phyloP scores from a whole-genome alignment of 2,329 filamentous ascomycete species.

The Neopestalotiopsis sp. region DNA sequence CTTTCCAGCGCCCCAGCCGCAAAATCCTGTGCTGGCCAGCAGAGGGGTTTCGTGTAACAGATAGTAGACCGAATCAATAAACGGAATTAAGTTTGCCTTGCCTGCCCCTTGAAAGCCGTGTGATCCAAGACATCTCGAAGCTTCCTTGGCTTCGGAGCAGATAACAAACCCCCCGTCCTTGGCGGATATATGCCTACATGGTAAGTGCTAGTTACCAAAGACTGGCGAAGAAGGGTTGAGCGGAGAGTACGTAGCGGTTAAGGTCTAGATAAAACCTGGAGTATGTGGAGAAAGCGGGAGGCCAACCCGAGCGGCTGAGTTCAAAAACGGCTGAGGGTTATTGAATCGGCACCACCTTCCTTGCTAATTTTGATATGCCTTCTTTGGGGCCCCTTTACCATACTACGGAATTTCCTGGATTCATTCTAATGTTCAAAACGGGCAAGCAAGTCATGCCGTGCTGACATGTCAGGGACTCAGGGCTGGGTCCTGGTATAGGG shows the following conservation, averaged over 20 bases:
- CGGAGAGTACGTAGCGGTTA: neutral
- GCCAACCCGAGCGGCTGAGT: conserved; percentile 28
- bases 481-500: neutral
- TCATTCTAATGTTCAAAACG: no score
- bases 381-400: no score
- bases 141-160: no score
- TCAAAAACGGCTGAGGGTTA: conserved; percentile 1
- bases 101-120: no score
- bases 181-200: neutral
- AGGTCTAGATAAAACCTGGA: conserved; percentile 16
- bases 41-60: no score
- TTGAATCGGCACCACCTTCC: neutral
- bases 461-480: no score
- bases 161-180: neutral
- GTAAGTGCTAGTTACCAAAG: neutral
- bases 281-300: conserved; percentile 28
- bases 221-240: neutral
- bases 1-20: neutral
- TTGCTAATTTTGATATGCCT: neutral
- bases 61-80: no score
- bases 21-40: no score
- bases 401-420: no score
- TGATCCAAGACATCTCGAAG: no score
- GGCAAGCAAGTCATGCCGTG: no score
- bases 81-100: no score